phyloP scores from a whole-genome alignment of 129 eudicot species.

The Logfia minima region DNA sequence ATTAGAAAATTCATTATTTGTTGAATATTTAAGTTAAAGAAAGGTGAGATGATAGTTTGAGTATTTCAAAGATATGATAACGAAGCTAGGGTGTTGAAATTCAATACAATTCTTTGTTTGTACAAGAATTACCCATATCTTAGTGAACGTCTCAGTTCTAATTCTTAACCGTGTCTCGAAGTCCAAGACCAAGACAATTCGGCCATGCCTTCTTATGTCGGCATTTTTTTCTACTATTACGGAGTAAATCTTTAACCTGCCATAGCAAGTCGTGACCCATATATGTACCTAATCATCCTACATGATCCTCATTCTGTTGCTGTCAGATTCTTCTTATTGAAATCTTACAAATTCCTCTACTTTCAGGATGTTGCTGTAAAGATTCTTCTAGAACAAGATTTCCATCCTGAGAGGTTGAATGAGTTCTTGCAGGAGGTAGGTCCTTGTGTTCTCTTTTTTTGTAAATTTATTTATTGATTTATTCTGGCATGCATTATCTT shows the following conservation, averaged over 20 bases:
- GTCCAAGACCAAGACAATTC: not conserved
- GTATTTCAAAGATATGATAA: too few relatives aligned
- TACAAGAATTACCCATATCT: too few relatives aligned
- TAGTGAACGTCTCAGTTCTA: too few relatives aligned
- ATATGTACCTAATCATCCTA: slow-evolving; percentile 11
- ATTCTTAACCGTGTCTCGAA: too few relatives aligned
- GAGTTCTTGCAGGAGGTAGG: slow-evolving; percentile 77
- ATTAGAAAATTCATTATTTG: too few relatives aligned
- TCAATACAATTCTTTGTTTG: too few relatives aligned
- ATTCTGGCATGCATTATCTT: slow-evolving; percentile 1
- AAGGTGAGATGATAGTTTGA: too few relatives aligned
- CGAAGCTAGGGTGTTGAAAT: too few relatives aligned
- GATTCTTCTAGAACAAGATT: slow-evolving; percentile 86
- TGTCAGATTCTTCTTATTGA: not conserved
- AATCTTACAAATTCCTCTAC: slow-evolving; percentile 14
- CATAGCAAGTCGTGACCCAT: not conserved
- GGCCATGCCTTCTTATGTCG: slow-evolving; percentile 1
- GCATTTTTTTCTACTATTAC: not conserved
- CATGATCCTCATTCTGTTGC: not conserved
- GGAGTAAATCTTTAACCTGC: not conserved
- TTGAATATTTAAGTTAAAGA: too few relatives aligned
- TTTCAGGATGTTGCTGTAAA: slow-evolving; percentile 90
- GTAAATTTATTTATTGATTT: not conserved
- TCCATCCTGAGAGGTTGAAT: slow-evolving; percentile 65
- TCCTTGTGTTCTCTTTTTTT: not conserved